phyloP scores from a whole-genome alignment of 805 yeast species.

The Metschnikowia aberdeeniae region DNA sequence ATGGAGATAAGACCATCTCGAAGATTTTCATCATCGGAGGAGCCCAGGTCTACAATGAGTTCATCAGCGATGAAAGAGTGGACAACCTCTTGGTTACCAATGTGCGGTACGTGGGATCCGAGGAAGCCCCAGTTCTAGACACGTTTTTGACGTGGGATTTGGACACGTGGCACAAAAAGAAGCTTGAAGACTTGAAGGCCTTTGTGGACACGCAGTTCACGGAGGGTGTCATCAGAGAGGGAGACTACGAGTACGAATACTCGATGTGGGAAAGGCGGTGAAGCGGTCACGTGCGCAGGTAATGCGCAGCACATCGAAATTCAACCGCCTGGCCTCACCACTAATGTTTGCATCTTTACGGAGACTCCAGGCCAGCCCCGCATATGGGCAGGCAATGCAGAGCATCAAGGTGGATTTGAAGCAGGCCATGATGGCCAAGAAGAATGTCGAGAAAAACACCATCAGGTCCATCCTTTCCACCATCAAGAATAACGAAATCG shows the following conservation, averaged over 20 bases:
- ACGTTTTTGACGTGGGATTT: slow-evolving; percentile 50
- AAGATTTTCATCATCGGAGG: slow-evolving; percentile 88
- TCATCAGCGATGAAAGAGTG: slow-evolving; percentile 41
- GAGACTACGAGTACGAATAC: slow-evolving; percentile 50
- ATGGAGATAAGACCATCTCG: slow-evolving; percentile 32
- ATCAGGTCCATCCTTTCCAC: slow-evolving; percentile 40
- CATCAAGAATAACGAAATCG: slow-evolving; percentile 38
- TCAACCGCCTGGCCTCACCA: background rate
- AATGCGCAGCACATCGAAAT: background rate
- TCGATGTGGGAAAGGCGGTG: slow-evolving; percentile 49
- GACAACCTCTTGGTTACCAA: slow-evolving; percentile 68
- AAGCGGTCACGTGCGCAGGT: background rate
- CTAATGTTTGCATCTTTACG: slow-evolving; percentile 17
- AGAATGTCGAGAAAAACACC: slow-evolving; percentile 34
- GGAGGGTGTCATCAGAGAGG: slow-evolving; percentile 31
- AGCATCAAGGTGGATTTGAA: slow-evolving; percentile 21
- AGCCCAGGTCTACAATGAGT: slow-evolving; percentile 71
- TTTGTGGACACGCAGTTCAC: slow-evolving; percentile 34
- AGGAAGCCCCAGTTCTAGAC: slow-evolving; percentile 55
- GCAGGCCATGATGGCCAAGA: slow-evolving; percentile 24
- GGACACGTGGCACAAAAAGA: slow-evolving; percentile 34
- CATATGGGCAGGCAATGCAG: slow-evolving; percentile 27
- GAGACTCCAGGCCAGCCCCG: slow-evolving; percentile 30
- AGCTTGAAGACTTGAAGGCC: slow-evolving; percentile 31
- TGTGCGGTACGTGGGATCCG: slow-evolving; percentile 33